phyloP scores from a whole-genome alignment of 2,329 filamentous ascomycete genomes.

The Fusarium begoniae region DNA sequence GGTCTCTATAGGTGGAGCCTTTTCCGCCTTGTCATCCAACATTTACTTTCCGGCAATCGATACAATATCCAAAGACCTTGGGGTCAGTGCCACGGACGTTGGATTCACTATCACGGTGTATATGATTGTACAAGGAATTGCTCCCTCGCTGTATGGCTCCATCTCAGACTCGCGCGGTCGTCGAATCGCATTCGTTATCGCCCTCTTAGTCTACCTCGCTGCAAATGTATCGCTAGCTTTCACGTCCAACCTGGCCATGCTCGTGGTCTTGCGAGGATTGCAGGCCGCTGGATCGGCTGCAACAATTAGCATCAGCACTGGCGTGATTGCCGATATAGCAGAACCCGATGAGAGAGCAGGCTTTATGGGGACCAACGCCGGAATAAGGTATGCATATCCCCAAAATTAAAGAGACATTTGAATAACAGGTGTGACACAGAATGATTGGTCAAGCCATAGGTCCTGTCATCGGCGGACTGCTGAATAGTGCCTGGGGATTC shows the following conservation, averaged over 20 bases:
- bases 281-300: slow-evolving; percentile 36
- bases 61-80: neutral
- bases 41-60: neutral
- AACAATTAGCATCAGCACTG: slow-evolving; percentile 37
- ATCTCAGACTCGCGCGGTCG: neutral
- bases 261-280: slow-evolving; percentile 15
- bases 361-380: slow-evolving; percentile 34
- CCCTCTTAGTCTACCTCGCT: neutral
- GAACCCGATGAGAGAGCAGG: slow-evolving; percentile 27
- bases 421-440: neutral
- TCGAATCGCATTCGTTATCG: neutral
- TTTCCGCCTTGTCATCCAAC: neutral
- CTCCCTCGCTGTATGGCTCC: neutral
- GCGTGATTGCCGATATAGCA: slow-evolving; percentile 38
- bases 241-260: neutral
- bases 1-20: neutral
- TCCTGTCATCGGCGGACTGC: slow-evolving; percentile 46
- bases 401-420: neutral
- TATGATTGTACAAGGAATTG: neutral
- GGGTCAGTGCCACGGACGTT: neutral
- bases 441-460: slow-evolving; percentile 42
- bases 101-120: neutral
- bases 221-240: neutral
- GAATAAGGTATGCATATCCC: neutral
- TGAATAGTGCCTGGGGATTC: slow-evolving; percentile 43